These are phyloP conservation scores for Helenozyma baotianmanensis DNA, from an alignment of 805 yeast genomes.

Conservation along the genomic window DNA sequence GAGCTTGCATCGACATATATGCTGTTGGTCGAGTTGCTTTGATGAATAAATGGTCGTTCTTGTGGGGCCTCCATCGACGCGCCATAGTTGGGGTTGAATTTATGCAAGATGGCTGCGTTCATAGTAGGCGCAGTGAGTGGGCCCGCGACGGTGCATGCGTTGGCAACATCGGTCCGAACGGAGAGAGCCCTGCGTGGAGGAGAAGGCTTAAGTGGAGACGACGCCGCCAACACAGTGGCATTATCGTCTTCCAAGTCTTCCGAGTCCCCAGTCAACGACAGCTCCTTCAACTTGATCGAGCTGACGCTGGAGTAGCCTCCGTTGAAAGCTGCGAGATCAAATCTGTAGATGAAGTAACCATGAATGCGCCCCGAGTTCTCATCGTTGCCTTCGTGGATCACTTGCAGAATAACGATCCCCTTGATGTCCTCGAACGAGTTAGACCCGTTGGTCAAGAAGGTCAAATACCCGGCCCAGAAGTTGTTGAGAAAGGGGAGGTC, in stretches of 20 bases:
- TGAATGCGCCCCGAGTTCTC: constrained; percentile 1
- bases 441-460: constrained; percentile 31
- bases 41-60: constrained; percentile 3
- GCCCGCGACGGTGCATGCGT: constrained; percentile 12
- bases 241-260: constrained; percentile 26
- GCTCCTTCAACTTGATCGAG: constrained; percentile 3
- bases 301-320: constrained; percentile 4
- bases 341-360: constrained; percentile 11
- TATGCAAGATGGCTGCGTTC: constrained; percentile 18
- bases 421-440: constrained; percentile 12
- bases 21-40: constrained; percentile 5
- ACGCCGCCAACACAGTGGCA: constrained; percentile 24
- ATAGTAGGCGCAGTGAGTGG: constrained; percentile 35
- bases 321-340: constrained; percentile 1
- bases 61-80: background rate
- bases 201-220: constrained; percentile 31
- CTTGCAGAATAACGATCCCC: constrained; percentile 27
- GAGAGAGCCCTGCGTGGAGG: constrained; percentile 17
- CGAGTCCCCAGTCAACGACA: background rate
- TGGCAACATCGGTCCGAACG: constrained; percentile 8
- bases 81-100: constrained; percentile 6
- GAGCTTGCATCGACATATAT: constrained; percentile 5
- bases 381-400: constrained; percentile 21
- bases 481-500: constrained; percentile 34
- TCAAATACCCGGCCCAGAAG: constrained; percentile 37